Base-by-base conservation (phyloP, 495 filamentous ascomycete genomes). In the Xylaria sp. region DNA sequence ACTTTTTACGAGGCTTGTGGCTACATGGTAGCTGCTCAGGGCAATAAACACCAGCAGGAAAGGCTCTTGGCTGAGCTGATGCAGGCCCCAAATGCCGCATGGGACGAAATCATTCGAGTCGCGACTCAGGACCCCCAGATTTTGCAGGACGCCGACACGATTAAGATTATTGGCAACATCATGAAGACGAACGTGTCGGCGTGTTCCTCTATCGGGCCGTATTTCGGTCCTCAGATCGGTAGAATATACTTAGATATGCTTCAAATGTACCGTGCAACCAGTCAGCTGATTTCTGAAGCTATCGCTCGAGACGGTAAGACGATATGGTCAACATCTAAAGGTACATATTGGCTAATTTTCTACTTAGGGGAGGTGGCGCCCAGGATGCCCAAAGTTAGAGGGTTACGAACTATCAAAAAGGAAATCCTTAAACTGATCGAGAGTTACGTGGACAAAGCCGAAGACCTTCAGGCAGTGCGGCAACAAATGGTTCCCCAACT, bases 161-260 rank as follows among this genome's bases (percentile, higher is more conserved):
- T 99, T 81, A 98, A 98, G 82, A 89, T 99, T 70, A 92, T 99
- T 69, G 96, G 96, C 65, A 99, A 99, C 79, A 97, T 99, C 75
- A 99, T 98, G 96, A 99, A 99, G 86, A 99, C 96, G 6, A 99
- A 99, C 75, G 96, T 99, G 6, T 93, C 96, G 1, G 96, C 96
- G 17, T 98, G 96, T 78, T 93, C 92, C 33, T 98, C 97, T 0
- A 95, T 98, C 63, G 96, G 96, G 33, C 90, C 91, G 66, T 98
- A 98, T 83, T 99, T 99, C 82, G 97, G 96, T 78, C 95, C 96
- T n/a, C 96, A 99, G 79, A 97, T 99, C 77, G 97, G 95, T 58
- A 90, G 95, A 33, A 97, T 99, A 72, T 99, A 98, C 75, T 90
- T 95, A 77, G 97, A 99, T 79, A 98, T 99, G 97, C 84, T 99